Evolutionary conservation across 371 early-diverging fungal genomes (phyloP).

Genomic region (Mortierella sp.): DNA sequence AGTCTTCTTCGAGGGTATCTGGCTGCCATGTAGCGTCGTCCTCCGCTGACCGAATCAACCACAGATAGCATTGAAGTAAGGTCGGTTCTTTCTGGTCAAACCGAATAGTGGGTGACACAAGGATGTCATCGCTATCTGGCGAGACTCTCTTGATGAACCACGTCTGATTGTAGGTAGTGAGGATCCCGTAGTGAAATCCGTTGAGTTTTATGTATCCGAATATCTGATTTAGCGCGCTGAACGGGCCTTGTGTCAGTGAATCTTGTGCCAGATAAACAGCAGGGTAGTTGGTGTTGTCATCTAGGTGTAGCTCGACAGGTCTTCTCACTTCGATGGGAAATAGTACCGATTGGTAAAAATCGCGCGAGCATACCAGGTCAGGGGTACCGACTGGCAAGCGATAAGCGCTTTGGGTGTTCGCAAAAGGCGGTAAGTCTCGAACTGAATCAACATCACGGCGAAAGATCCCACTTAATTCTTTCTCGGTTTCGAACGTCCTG

Average conservation of each 20-base stretch:
- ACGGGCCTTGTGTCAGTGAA: background rate
- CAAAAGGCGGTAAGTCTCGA: slow-evolving; percentile 1
- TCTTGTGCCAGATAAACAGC: background rate
- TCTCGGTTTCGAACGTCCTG: background rate
- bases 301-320: background rate
- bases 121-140: background rate
- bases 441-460: slow-evolving; percentile 1
- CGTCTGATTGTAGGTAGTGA: slow-evolving; percentile 18
- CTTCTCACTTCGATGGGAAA: slow-evolving; percentile 8
- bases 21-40: slow-evolving; percentile 1
- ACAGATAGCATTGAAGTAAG: slow-evolving; percentile 15
- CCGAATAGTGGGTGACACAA: background rate
- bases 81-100: slow-evolving; percentile 4
- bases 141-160: slow-evolving; percentile 18
- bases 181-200: slow-evolving; percentile 4
- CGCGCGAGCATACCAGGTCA: background rate
- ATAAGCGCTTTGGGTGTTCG: background rate
- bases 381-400: background rate
- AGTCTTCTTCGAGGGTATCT: background rate
- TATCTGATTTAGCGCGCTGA: background rate
- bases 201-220: slow-evolving; percentile 5
- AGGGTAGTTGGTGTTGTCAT: background rate
- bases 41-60: slow-evolving; percentile 11
- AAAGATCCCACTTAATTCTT: background rate
- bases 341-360: background rate